Evolutionary conservation across 2,329 filamentous ascomycete species (phyloP), one percentile per base, ranked within the genome.

Genomic region (Alternaria sp.): DNA sequence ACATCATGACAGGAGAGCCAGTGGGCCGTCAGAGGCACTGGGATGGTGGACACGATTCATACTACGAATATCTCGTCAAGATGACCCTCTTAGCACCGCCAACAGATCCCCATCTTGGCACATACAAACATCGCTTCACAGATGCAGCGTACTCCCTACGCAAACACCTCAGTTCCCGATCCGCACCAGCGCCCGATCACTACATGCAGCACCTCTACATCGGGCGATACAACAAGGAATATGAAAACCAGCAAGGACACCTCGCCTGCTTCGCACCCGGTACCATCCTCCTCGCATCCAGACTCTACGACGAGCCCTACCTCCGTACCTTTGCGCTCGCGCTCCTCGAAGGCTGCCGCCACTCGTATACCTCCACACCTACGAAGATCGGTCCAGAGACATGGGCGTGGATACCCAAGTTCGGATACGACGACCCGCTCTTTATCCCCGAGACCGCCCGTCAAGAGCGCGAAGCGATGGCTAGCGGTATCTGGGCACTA

Each of bases 21-120:
- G 73, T 80, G 8, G 79, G 76, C 12, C 76, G 74, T 3, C 72
- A 80, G 50, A 73, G 78, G 43, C 80, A 81, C 56, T 83, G 82
- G 80, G 82, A 83, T 45, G 79, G 73, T 6, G 81, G 80, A 1
- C 81, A 83, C 64, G 81, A 82, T 64, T 81, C 79, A 45, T 83
- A 81, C 67, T 81, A 81, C 59, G 78, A 83, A 65, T 80, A 81
- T 50, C 73, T 82, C 1, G 68, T 82, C 65, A 82, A 82, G 65
- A 78, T 80, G 5, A 77, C 77, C 3, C 63, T 82, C 13, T 68
- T 82, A 5, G 72, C 77, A n/a, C 79, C 79, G 1, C 72, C 70
- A 4, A 65, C 72, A 17, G 80, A 82, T 54, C 77, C 73, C 11
- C 73, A 81, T 40, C 51, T 80, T 3, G 47, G 57, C 2, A 65